Percentiles rank a stretch among this genome's conserved stretches.
These are phyloP conservation scores for Primulina huaijiensis DNA, from an alignment of 257 asterid species.

Conservation along the genomic window DNA sequence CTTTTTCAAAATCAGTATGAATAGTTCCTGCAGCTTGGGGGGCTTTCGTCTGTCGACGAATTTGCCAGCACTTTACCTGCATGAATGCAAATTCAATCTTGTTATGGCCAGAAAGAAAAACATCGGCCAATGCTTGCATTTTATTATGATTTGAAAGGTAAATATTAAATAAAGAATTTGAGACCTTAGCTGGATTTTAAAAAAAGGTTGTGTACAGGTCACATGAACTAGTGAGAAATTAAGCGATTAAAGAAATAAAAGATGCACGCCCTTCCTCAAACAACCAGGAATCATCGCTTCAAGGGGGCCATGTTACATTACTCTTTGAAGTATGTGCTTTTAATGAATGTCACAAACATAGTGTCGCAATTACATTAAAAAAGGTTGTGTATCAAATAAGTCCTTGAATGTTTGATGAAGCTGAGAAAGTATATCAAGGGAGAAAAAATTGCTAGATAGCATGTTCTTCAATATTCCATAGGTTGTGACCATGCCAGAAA, in stretches of 20 bases:
- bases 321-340: background rate
- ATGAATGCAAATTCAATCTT: slow-evolving; percentile 24
- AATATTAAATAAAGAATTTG: background rate
- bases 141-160: background rate
- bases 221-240: background rate
- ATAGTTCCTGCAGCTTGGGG: slow-evolving; percentile 99
- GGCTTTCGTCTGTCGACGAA: slow-evolving; percentile 80
- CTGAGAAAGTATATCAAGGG: background rate
- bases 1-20: slow-evolving; percentile 93
- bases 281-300: background rate
- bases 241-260: background rate
- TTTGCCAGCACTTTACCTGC: slow-evolving; percentile 99
- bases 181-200: background rate
- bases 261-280: background rate
- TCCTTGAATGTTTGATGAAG: background rate
- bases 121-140: background rate
- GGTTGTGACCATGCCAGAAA: background rate
- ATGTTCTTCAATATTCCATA: background rate
- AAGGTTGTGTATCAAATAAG: background rate
- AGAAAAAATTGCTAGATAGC: background rate
- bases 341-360: background rate
- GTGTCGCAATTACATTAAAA: background rate
- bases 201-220: background rate
- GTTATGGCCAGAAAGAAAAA: background rate
- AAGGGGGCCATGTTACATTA: background rate